These are phyloP conservation scores for Phytopythium delawarense DNA, from an alignment of 352 stramenopile species.

Conservation along the genomic window DNA sequence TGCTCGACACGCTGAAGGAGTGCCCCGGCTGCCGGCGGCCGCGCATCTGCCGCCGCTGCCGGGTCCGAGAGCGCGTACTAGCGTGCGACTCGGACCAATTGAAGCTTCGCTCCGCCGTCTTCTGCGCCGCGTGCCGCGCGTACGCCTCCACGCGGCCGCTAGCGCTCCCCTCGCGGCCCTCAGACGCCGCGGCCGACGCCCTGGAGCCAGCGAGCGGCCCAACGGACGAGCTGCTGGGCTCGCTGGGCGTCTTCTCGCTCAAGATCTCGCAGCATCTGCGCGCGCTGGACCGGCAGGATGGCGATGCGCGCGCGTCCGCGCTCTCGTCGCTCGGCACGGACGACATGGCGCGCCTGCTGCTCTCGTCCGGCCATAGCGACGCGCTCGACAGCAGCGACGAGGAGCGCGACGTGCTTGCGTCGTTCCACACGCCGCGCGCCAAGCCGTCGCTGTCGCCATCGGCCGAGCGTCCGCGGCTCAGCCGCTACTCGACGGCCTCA, in stretches of 20 bases:
- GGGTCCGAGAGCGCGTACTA: background rate
- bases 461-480: slow-evolving; percentile 14
- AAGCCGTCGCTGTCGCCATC: background rate
- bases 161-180: background rate
- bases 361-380: background rate
- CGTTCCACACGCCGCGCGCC: slow-evolving; percentile 7
- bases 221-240: slow-evolving; percentile 7
- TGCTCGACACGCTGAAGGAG: slow-evolving; percentile 2
- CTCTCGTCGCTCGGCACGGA: slow-evolving; percentile 14
- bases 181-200: background rate
- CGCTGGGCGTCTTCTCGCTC: slow-evolving; percentile 18
- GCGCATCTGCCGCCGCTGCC: slow-evolving; percentile 7
- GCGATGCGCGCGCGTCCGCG: slow-evolving; percentile 1
- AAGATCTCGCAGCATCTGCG: slow-evolving; percentile 16
- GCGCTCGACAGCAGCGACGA: slow-evolving; percentile 1
- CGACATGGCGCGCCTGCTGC: slow-evolving; percentile 1
- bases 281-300: slow-evolving; percentile 5
- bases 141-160: background rate
- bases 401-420: slow-evolving; percentile 13
- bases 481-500: slow-evolving; percentile 27
- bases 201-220: too few relatives aligned
- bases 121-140: background rate
- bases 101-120: background rate
- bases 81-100: background rate
- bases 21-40: slow-evolving; percentile 10